These are phyloP conservation scores for Carex pumila DNA, from an alignment of 176 grass and related monocot genomes.

Conservation along the genomic window DNA sequence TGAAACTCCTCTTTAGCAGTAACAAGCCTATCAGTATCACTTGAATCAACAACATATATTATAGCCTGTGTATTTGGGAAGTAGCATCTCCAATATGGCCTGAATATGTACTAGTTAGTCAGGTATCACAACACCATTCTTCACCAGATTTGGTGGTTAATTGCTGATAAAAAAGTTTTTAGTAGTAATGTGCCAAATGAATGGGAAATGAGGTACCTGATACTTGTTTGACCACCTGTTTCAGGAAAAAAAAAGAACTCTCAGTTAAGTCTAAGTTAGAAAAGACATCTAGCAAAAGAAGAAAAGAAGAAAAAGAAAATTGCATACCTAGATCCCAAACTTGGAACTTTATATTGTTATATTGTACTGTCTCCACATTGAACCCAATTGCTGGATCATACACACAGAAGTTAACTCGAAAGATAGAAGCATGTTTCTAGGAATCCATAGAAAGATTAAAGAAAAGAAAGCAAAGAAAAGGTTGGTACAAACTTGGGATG, in stretches of 20 bases:
- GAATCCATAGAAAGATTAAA: background rate
- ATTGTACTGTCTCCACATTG: slow-evolving; percentile 98
- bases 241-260: slow-evolving; percentile 29
- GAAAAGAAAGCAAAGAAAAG: slow-evolving; percentile 12
- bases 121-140: background rate
- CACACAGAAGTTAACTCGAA: slow-evolving; percentile 2
- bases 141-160: background rate
- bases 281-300: background rate
- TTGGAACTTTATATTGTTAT: slow-evolving; percentile 98
- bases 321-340: slow-evolving; percentile 94
- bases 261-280: slow-evolving; percentile 25
- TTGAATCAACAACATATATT: slow-evolving; percentile 99
- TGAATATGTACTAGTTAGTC: slow-evolving; percentile 20
- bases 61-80: slow-evolving; percentile 98
- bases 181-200: background rate
- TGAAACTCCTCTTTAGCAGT: slow-evolving; percentile 98
- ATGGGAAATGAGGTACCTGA: slow-evolving; percentile 55
- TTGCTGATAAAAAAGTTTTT: background rate
- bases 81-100: slow-evolving; percentile 98
- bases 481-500: slow-evolving; percentile 69
- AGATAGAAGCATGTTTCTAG: background rate
- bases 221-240: slow-evolving; percentile 99
- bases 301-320: slow-evolving; percentile 6
- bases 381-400: slow-evolving; percentile 82
- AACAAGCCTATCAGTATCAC: slow-evolving; percentile 95